These are phyloP conservation scores for Tolypocladium endophyticum DNA, from an alignment of 2,329 filamentous ascomycete genomes.

Conservation along the genomic window DNA sequence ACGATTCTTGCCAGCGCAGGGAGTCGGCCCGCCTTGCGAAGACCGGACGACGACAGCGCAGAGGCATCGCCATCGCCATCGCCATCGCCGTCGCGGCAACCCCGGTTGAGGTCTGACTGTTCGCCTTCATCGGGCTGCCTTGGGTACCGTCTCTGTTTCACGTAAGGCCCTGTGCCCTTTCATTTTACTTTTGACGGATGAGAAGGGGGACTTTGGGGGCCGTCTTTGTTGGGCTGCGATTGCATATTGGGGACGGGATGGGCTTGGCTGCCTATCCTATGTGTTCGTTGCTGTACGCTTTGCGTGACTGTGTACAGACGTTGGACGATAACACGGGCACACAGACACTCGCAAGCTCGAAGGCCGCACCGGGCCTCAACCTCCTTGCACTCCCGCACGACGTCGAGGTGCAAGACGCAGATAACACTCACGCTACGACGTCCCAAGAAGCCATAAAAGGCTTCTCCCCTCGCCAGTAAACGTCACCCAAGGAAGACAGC, in stretches of 20 bases:
- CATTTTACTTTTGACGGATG: neutral
- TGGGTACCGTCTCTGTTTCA: neutral
- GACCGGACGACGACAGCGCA: neutral
- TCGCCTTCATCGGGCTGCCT: neutral
- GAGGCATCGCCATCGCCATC: neutral
- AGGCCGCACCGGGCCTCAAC: neutral
- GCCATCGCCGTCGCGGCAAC: neutral
- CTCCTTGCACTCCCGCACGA: neutral
- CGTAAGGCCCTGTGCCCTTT: neutral
- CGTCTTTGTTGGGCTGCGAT: neutral
- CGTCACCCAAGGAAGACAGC: neutral
- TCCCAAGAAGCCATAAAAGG: neutral
- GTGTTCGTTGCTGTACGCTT: neutral
- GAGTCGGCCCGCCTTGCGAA: neutral
- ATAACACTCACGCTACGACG: neutral
- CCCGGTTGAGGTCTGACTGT: neutral
- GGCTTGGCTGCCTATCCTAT: neutral
- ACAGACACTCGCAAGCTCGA: neutral
- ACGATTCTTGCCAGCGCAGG: neutral
- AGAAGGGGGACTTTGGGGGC: neutral
- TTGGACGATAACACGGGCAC: neutral
- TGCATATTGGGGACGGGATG: neutral
- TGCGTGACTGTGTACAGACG: neutral
- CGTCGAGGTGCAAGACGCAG: neutral
- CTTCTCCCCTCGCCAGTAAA: neutral